These are phyloP conservation scores for Phytophthora citrophthora DNA, from an alignment of 352 stramenopile genomes.

Conservation along the genomic window DNA sequence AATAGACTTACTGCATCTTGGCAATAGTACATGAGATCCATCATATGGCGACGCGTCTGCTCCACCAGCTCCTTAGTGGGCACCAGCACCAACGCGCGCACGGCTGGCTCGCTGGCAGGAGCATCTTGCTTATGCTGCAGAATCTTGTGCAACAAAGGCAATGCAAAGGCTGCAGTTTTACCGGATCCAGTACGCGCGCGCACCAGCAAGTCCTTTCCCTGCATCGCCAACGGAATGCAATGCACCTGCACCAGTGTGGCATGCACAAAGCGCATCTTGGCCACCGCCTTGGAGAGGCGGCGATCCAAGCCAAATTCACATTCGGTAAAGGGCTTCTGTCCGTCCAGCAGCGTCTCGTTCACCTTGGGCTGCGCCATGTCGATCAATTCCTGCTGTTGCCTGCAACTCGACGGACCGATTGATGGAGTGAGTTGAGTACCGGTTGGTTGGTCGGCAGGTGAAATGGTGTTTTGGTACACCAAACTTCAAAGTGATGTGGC, in stretches of 20 bases:
- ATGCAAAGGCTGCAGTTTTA: slow-evolving; percentile 94
- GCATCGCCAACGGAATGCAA: slow-evolving; percentile 92
- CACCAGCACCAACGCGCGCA: slow-evolving; percentile 95
- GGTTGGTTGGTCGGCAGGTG: slow-evolving; percentile 32
- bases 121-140: slow-evolving; percentile 81
- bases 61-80: slow-evolving; percentile 98
- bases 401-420: not conserved
- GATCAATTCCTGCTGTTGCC: not conserved
- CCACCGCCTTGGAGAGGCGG: slow-evolving; percentile 91
- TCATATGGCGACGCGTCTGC: slow-evolving; percentile 92
- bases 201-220: slow-evolving; percentile 94
- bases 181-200: slow-evolving; percentile 92
- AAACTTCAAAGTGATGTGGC: not conserved
- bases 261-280: slow-evolving; percentile 93
- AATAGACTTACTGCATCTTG: slow-evolving; percentile 93
- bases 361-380: slow-evolving; percentile 50
- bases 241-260: slow-evolving; percentile 96
- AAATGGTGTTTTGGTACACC: not conserved
- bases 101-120: slow-evolving; percentile 39
- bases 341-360: slow-evolving; percentile 77
- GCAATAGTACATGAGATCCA: slow-evolving; percentile 97
- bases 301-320: slow-evolving; percentile 92
- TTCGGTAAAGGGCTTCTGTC: slow-evolving; percentile 76
- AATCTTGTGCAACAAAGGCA: slow-evolving; percentile 94
- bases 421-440: slow-evolving; percentile 10